Conservation (phyloP, 148 eudicot genomes). For the Nepenthes gracilis region DNA sequence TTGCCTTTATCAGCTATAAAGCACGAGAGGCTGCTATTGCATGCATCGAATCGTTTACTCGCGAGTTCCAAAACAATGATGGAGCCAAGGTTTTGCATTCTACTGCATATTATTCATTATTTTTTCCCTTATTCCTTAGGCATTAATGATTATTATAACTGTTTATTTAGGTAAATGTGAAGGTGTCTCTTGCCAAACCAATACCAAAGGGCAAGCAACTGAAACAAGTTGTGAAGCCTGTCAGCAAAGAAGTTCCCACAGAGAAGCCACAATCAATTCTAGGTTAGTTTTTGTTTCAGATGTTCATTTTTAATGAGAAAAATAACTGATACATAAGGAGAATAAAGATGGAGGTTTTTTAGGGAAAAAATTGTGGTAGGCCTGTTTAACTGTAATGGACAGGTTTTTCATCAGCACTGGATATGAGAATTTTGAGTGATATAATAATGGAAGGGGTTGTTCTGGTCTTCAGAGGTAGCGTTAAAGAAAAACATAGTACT, state of each 20-base stretch:
- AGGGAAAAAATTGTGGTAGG: no score
- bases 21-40: conserved; percentile 55
- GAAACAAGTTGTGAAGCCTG: conserved; percentile 18
- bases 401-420: no score
- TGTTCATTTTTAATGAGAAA: background rate
- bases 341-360: no score
- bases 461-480: no score
- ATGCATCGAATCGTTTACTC: conserved; percentile 44
- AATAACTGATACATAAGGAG: no score
- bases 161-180: conserved; percentile 34
- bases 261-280: conserved; percentile 18
- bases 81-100: conserved; percentile 33
- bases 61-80: conserved; percentile 13
- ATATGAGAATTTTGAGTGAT: no score
- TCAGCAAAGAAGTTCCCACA: conserved; percentile 13
- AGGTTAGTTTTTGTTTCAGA: conserved; percentile 15
- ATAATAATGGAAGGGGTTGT: no score
- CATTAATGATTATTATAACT: conserved; percentile 2
- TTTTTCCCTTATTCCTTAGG: background rate
- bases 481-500: no score
- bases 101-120: background rate
- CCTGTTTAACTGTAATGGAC: no score
- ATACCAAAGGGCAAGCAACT: conserved; percentile 23
- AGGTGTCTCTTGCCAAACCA: conserved; percentile 57
- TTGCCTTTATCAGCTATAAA: conserved; percentile 48